A percentile compares a stretch with the other conserved stretches of the same genome.
Conservation (phyloP, 805 yeast species). For the Wickerhamiella australiensis region DNA sequence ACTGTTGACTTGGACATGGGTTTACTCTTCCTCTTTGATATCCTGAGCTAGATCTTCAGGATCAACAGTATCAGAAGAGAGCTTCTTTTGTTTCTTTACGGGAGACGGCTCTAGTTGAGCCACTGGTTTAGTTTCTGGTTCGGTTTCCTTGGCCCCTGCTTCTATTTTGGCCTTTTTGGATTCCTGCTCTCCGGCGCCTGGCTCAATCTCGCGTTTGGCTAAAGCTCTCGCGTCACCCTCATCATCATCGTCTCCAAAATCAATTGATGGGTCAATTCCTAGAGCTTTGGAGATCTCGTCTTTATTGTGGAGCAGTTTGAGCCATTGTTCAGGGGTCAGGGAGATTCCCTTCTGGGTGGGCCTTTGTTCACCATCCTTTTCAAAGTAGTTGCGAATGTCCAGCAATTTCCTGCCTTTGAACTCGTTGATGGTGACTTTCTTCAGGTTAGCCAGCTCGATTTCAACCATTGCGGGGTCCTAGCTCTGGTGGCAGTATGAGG, state of each 20-base stretch:
- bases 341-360: slow-evolving; percentile 63
- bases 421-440: slow-evolving; percentile 59
- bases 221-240: not conserved
- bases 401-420: slow-evolving; percentile 57
- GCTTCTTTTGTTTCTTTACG: not conserved
- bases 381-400: slow-evolving; percentile 75
- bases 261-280: not conserved
- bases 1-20: too few species aligned
- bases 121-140: not conserved
- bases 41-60: slow-evolving; percentile 1
- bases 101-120: not conserved
- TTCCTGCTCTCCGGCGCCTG: not conserved
- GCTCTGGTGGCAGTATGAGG: too few species aligned
- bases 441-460: slow-evolving; percentile 42
- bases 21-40: too few species aligned
- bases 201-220: not conserved
- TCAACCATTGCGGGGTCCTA: not conserved
- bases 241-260: not conserved
- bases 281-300: slow-evolving; percentile 14
- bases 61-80: not conserved
- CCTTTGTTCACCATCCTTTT: slow-evolving; percentile 44
- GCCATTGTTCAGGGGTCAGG: slow-evolving; percentile 18
- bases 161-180: not conserved
- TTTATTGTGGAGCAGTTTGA: slow-evolving; percentile 8
- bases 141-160: not conserved